These are phyloP conservation scores for Dorcoceras hygrometricum DNA, from an alignment of 257 asterid genomes.

Conservation along the genomic window DNA sequence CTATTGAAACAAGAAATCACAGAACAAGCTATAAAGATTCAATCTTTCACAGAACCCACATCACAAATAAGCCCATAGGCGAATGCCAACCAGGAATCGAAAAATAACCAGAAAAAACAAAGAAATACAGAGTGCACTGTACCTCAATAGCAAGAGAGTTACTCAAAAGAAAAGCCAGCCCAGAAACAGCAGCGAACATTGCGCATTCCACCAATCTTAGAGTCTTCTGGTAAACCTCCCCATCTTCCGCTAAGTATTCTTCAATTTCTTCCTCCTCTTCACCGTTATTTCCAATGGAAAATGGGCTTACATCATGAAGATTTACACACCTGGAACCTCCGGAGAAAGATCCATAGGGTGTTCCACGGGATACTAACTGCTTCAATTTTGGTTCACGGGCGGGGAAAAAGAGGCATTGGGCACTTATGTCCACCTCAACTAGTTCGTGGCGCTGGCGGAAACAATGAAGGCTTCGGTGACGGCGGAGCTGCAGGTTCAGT, in stretches of 20 bases:
- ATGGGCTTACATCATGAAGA: slow-evolving; percentile 33
- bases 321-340: slow-evolving; percentile 24
- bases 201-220: slow-evolving; percentile 87
- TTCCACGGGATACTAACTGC: slow-evolving; percentile 20
- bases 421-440: slow-evolving; percentile 24
- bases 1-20: background rate
- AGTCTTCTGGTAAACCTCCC: slow-evolving; percentile 82
- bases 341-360: slow-evolving; percentile 23
- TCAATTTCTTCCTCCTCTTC: slow-evolving; percentile 51
- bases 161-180: slow-evolving; percentile 83
- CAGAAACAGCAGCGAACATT: slow-evolving; percentile 97
- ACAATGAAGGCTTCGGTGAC: slow-evolving; percentile 1
- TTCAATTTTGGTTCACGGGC: slow-evolving; percentile 19
- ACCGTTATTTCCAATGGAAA: slow-evolving; percentile 33
- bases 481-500: slow-evolving; percentile 34
- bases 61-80: no score
- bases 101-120: background rate
- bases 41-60: background rate
- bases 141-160: slow-evolving; percentile 97
- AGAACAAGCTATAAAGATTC: background rate
- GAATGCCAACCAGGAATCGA: background rate
- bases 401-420: slow-evolving; percentile 17
- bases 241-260: slow-evolving; percentile 77
- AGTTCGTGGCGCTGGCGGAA: slow-evolving; percentile 20
- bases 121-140: background rate